Percentiles rank a stretch among this genome's conserved stretches.
phyloP scores from a whole-genome alignment of 1,284 basidiomycete genomes.

The Singerocomus inundabilis region DNA sequence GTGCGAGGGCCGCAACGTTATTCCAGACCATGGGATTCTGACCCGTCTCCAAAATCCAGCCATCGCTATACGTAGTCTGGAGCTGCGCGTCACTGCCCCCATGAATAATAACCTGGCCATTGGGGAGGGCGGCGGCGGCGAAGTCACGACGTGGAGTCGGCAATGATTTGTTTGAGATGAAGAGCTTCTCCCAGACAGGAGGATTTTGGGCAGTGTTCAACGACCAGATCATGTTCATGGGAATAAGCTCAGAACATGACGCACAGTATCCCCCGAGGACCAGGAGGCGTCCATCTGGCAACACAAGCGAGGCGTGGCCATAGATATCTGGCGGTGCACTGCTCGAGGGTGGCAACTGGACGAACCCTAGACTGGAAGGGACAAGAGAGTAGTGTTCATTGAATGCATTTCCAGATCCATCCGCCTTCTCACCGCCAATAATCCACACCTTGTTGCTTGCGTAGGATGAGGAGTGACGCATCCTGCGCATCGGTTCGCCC shows the following conservation, averaged over 20 bases:
- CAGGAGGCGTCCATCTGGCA: conserved; percentile 67
- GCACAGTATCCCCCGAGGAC: conserved; percentile 73
- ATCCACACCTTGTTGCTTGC: conserved; percentile 47
- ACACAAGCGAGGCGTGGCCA: conserved; percentile 68
- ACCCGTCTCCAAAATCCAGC: conserved; percentile 70
- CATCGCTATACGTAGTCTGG: conserved; percentile 60
- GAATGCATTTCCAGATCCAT: conserved; percentile 67
- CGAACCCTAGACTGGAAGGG: conserved; percentile 51
- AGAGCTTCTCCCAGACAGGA: conserved; percentile 51
- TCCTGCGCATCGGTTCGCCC: conserved; percentile 66
- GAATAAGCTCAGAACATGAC: conserved; percentile 45
- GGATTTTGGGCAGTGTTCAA: conserved; percentile 56
- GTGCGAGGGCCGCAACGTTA: conserved; percentile 46
- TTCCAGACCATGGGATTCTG: conserved; percentile 58
- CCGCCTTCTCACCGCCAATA: conserved; percentile 73
- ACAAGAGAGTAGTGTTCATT: conserved; percentile 67
- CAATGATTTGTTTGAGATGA: conserved; percentile 39
- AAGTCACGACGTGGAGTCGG: conserved; percentile 71
- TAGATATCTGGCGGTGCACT: conserved; percentile 65
- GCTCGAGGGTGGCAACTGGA: conserved; percentile 46
- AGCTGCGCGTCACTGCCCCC: conserved; percentile 69
- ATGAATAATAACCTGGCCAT: conserved; percentile 65
- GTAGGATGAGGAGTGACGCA: conserved; percentile 65
- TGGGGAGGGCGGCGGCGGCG: conserved; percentile 53
- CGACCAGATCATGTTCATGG: conserved; percentile 60